Conservation (phyloP, 2,329 filamentous ascomycete genomes). For the Phyllosticta paracitricarpa region DNA sequence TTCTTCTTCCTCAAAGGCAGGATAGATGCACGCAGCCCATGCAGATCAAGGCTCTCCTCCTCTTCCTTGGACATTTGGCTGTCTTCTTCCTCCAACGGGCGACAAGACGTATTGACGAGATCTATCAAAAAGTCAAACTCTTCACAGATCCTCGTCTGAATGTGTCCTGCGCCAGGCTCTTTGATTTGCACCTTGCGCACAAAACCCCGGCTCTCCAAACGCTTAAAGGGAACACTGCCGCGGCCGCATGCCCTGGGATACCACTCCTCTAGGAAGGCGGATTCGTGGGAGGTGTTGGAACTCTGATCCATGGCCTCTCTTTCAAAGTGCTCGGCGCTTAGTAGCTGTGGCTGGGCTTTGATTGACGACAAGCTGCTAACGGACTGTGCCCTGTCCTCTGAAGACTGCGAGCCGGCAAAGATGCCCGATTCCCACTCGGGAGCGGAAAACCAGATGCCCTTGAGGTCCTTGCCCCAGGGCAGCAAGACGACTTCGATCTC, state of each 20-base stretch:
- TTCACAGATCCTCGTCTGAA: constrained; percentile 52
- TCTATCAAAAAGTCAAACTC: constrained; percentile 50
- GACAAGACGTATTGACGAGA: constrained; percentile 17
- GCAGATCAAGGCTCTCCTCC: constrained; percentile 17
- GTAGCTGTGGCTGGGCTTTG: constrained; percentile 7
- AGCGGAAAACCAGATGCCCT: constrained; percentile 43
- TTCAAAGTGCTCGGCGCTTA: constrained; percentile 34
- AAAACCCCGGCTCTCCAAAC: constrained; percentile 66
- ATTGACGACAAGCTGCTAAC: constrained; percentile 12
- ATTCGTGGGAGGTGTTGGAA: constrained; percentile 36
- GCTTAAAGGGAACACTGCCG: constrained; percentile 53
- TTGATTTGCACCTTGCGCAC: constrained; percentile 54
- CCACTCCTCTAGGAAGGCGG: constrained; percentile 38
- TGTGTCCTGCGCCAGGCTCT: constrained; percentile 55
- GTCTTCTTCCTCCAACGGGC: constrained; percentile 16
- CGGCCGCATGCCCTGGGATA: constrained; percentile 58
- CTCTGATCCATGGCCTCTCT: constrained; percentile 39
- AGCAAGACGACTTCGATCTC: constrained; percentile 67
- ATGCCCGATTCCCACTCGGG: constrained; percentile 28
- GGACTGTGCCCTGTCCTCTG: constrained; percentile 38
- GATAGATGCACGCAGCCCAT: constrained; percentile 58
- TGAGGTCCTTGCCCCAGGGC: constrained; percentile 52
- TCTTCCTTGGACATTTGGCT: constrained; percentile 10
- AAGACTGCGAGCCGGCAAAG: constrained; percentile 26
- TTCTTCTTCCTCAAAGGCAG: constrained; percentile 69